phyloP scores from a whole-genome alignment of 1,284 basidiomycete species.

The Trametes polyzona region DNA sequence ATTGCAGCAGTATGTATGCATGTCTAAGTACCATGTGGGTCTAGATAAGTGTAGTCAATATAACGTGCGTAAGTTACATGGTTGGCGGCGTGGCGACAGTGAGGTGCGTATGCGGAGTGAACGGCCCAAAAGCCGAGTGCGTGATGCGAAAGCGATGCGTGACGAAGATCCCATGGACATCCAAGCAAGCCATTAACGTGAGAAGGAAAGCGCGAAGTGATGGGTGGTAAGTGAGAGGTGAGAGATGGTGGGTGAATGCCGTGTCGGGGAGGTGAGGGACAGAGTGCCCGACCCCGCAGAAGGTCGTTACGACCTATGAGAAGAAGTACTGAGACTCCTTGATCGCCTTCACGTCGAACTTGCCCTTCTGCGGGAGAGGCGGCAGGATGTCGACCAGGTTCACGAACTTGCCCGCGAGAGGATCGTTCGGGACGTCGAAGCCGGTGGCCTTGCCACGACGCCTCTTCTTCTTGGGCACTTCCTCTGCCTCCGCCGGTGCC shows the following conservation, averaged over 20 bases:
- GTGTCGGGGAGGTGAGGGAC: neutral
- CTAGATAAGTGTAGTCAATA: constrained; percentile 17
- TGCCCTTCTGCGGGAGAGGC: constrained; percentile 83
- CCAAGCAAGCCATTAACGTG: constrained; percentile 5
- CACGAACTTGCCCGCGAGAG: constrained; percentile 61
- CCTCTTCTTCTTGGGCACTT: constrained; percentile 13
- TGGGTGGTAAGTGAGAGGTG: neutral
- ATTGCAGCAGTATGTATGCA: no score
- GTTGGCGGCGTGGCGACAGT: neutral
- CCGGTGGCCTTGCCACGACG: constrained; percentile 24
- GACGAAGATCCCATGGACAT: constrained; percentile 12
- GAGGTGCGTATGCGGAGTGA: neutral
- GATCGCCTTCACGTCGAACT: constrained; percentile 88
- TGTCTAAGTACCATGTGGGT: constrained; percentile 3
- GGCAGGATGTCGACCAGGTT: constrained; percentile 81
- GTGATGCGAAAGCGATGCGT: constrained; percentile 12
- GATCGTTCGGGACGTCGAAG: constrained; percentile 25
- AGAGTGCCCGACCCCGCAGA: neutral
- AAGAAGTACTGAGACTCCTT: constrained; percentile 90
- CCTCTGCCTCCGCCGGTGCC: neutral
- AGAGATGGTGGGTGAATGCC: neutral
- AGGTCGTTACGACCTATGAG: constrained; percentile 63
- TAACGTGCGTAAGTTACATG: constrained; percentile 28
- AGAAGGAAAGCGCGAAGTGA: no score
- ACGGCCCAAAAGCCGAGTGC: neutral